Base-by-base conservation (phyloP, 2,329 filamentous ascomycete genomes). In the Diaporthe eres region DNA sequence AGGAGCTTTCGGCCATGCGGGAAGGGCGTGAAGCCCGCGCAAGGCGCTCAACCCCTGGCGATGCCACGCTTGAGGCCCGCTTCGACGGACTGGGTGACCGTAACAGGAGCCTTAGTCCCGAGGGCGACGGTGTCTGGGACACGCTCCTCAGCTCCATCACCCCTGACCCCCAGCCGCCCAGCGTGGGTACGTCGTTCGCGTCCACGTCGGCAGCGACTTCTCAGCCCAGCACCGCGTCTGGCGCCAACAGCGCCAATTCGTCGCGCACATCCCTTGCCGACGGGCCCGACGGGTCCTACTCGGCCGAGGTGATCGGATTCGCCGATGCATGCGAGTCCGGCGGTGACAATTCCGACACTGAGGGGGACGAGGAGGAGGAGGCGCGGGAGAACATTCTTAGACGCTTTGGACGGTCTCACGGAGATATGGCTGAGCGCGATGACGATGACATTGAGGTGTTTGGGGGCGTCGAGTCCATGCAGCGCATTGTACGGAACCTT, bases 131-230 rank as follows among this genome's bases (percentile, higher is more conserved):
- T 68, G 87, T 88, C 1, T 98, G 96, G 96, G 93, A 96, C 76
- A 95, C 92, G 4, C 91, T 98, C 72, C 87, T 95, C 75, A 93
- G 90, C 9, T 97, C 94, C 0, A 90, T 98, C 77, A 93, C 94
- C 0, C 94, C 95, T 0, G 95, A 98, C 82, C 92, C 93, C 22
- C 93, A 94, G 77, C 90, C 94, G 3, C 95, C 95, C 0, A 97
- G 94, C 79, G 90, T 92, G 2, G 92, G 94, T 42, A 96, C 95
- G 1, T 98, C 95, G 0, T 98, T 98, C 82, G 90, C 92, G 0
- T 96, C 94, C 53, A 87, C 87, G 17, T 89, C 89, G 0, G 84
- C 84, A 4, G 82, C 81, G 3, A 81, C 82, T 4, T 86, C 88
- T 0, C 71, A 73, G 49, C 87, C 87, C 77, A 85, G 82, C 72